Base-by-base conservation (phyloP, 257 asterid genomes). In the Primulina huaijiensis region DNA sequence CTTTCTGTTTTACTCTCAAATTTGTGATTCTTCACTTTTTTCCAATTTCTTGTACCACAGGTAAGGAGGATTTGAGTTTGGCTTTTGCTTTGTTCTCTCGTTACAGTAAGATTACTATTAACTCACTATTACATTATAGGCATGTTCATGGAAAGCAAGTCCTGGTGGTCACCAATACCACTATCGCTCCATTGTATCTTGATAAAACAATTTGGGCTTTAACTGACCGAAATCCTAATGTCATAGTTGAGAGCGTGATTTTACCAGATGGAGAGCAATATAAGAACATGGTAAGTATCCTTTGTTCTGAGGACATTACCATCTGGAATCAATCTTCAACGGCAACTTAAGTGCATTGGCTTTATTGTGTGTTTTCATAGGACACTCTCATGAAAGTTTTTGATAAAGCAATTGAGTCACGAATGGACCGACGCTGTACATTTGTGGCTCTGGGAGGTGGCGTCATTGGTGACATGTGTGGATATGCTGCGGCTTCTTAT, bases 391-490 rank as follows among this genome's bases (percentile, higher is more conserved):
- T 91, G 96, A 88, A 91, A 81, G 92, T 94, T 16, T 94, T 91
- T 59, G 99, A 94, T 75, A 88, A 94, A 86, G 97, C 99, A 70
- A 94, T 94, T 11, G 97, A 85, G 81, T 81, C 97, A 3, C 80
- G 95, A 73, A 68, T 94, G 90, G 99, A 94, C 74, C 75, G 99
- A 6, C 90, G 96, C 17, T 91, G 96, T 73, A 94, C 99, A 62
- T 91, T 91, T 68, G 94, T 91, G 70, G 99, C 99, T 60, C 97
- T 94, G 30, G 99, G 99, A 60, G 99, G 99, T 68, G 99, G 97
- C 70, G 99, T 94, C 75, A 91, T 94, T 60, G 99, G 99, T 50
- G 97, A 94, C 83, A 94, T 91, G 97, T 94, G 97, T 79, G 99
- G 99, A 38, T 94, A 89, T 85, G 99, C 99, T 11, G 99, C 99